Conservation (phyloP, 108 stramenopile species). For the Phaeodactylum tricornutum region DNA sequence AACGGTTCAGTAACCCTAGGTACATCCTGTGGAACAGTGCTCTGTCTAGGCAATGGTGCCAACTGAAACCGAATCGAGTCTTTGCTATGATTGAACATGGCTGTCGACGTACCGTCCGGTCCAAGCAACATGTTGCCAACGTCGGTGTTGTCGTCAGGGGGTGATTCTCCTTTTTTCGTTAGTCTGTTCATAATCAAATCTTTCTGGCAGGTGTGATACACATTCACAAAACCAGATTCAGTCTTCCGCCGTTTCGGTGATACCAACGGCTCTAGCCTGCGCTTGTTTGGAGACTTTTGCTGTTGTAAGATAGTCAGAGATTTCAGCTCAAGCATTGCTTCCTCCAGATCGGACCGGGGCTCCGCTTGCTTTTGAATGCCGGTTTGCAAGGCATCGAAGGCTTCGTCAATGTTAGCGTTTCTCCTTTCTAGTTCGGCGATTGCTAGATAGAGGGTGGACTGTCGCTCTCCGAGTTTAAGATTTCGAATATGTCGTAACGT, state of each 20-base stretch:
- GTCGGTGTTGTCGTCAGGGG: too few relatives aligned
- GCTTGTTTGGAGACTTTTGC: background rate
- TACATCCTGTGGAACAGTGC: background rate
- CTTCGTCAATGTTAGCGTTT: background rate
- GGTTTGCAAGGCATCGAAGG: slow-evolving; percentile 8
- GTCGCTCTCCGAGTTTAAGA: background rate
- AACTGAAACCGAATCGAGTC: slow-evolving; percentile 1
- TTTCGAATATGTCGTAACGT: slow-evolving; percentile 33
- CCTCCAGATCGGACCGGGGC: slow-evolving; percentile 13
- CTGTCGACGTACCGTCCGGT: too few relatives aligned
- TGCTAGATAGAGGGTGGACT: slow-evolving; percentile 23
- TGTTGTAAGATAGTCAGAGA: background rate
- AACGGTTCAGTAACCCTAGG: too few relatives aligned
- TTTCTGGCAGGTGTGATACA: background rate
- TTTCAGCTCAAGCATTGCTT: slow-evolving; percentile 1
- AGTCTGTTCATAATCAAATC: background rate
- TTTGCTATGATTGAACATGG: too few relatives aligned
- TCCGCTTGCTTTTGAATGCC: slow-evolving; percentile 26
- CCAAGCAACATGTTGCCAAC: too few relatives aligned
- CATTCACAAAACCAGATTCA: slow-evolving; percentile 7
- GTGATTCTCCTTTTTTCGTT: slow-evolving; percentile 2
- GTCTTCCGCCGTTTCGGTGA: slow-evolving; percentile 6
- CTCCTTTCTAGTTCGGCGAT: slow-evolving; percentile 24
- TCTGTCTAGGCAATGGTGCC: background rate
- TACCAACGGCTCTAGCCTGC: background rate